phyloP scores from a whole-genome alignment of 352 stramenopile genomes.

The Aphanomyces astaci region DNA sequence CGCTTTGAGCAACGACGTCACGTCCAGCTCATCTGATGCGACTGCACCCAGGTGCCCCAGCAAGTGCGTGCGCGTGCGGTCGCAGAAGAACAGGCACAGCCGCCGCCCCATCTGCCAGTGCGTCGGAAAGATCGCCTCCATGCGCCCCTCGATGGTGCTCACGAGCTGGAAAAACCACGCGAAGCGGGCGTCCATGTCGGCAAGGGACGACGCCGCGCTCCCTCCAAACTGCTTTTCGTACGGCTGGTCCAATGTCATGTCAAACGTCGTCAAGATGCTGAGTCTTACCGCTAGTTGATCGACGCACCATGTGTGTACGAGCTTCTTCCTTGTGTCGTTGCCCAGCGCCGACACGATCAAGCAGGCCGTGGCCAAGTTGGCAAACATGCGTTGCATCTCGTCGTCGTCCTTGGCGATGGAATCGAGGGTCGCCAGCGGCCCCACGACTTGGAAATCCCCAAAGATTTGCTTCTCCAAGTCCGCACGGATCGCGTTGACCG shows the following conservation, averaged over 20 bases:
- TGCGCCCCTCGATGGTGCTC: conserved; percentile 61
- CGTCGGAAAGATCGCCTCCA: conserved; percentile 91
- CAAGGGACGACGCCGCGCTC: conserved; percentile 38
- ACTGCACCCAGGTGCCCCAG: conserved; percentile 54
- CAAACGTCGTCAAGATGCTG: neutral
- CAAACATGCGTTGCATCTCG: conserved; percentile 55
- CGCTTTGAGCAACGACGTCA: conserved; percentile 58
- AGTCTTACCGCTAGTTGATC: conserved; percentile 38
- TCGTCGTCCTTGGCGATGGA: conserved; percentile 62
- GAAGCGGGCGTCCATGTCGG: conserved; percentile 59
- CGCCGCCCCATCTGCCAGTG: conserved; percentile 94
- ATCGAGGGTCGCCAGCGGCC: conserved; percentile 59
- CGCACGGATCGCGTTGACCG: conserved; percentile 84
- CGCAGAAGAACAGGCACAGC: conserved; percentile 90
- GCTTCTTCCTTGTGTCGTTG: conserved; percentile 54
- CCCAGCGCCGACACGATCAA: conserved; percentile 61
- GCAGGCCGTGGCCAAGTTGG: conserved; percentile 58
- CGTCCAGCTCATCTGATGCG: conserved; percentile 66
- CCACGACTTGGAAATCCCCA: conserved; percentile 83
- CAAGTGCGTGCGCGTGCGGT: conserved; percentile 68
- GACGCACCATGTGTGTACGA: conserved; percentile 62
- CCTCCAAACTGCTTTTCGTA: conserved; percentile 65
- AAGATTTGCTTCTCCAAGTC: conserved; percentile 85
- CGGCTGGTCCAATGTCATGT: conserved; percentile 14
- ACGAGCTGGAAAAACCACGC: conserved; percentile 77